phyloP scores from a whole-genome alignment of 345 rosid species.

The Euphorbia tirucalli region DNA sequence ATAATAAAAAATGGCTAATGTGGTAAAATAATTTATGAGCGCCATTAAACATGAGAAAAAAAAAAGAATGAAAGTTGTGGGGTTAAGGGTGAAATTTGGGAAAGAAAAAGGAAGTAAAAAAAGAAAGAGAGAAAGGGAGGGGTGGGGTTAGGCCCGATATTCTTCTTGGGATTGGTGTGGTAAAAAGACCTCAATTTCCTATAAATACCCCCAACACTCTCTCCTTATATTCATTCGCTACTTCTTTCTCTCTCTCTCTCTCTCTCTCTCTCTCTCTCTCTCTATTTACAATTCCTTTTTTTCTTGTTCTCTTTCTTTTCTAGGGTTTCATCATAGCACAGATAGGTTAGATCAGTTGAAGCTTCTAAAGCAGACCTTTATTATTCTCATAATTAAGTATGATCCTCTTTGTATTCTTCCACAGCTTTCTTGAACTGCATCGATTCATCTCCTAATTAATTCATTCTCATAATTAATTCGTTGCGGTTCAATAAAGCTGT shows the following conservation, averaged over 20 bases:
- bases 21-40: too few species aligned
- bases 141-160: conserved; percentile 61
- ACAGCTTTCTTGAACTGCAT: conserved; percentile 99
- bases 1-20: too few species aligned
- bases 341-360: not conserved
- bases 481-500: conserved; percentile 95
- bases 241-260: not conserved
- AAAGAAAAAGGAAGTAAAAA: not conserved
- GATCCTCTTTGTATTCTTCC: conserved; percentile 88
- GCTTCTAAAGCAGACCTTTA: not conserved
- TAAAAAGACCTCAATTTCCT: conserved; percentile 42
- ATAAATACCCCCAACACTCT: conserved; percentile 45
- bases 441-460: conserved; percentile 41
- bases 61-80: too few species aligned
- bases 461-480: too few species aligned
- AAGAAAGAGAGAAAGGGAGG: conserved; percentile 22
- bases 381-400: conserved; percentile 13
- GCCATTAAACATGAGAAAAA: too few species aligned
- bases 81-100: too few species aligned
- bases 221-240: conserved; percentile 6
- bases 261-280: not conserved
- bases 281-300: conserved; percentile 5
- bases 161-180: conserved; percentile 96
- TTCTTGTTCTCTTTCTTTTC: not conserved
- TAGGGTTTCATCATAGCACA: not conserved